phyloP scores from a whole-genome alignment of 345 rosid genomes.

The Boechera retrofracta region DNA sequence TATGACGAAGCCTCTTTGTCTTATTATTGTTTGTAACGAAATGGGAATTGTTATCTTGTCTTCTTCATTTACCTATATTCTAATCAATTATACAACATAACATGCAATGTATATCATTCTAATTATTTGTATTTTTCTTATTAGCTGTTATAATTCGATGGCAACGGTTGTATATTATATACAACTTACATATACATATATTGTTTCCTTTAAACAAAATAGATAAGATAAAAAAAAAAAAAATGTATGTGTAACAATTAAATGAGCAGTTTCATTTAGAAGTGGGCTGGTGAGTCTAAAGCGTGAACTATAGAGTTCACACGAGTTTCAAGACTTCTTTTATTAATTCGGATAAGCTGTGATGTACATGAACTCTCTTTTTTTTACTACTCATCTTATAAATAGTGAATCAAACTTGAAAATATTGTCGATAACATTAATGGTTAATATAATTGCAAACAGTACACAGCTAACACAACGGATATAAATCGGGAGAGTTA shows the following conservation, averaged over 20 bases:
- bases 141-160: not conserved
- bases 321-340: constrained; percentile 36
- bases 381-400: not conserved
- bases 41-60: constrained; percentile 32
- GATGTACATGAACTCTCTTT: not conserved
- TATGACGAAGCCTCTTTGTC: constrained; percentile 18
- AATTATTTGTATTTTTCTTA: not conserved
- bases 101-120: not conserved
- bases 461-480: not conserved
- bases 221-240: not conserved
- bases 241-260: constrained; percentile 11
- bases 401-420: constrained; percentile 32
- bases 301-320: constrained; percentile 36
- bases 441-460: constrained; percentile 26
- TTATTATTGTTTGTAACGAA: constrained; percentile 32
- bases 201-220: not conserved
- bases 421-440: constrained; percentile 17
- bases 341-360: constrained; percentile 24
- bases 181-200: not conserved
- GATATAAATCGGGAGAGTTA: constrained; percentile 3
- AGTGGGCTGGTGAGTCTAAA: constrained; percentile 21
- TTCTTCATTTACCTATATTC: constrained; percentile 8
- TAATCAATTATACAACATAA: not conserved
- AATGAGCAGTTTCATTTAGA: constrained; percentile 20
- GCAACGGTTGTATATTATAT: not conserved